Percentiles rank a stretch among this genome's conserved stretches.
phyloP scores from a whole-genome alignment of 192 early-diverging fungal species.

The Umbelopsis ramanniana region DNA sequence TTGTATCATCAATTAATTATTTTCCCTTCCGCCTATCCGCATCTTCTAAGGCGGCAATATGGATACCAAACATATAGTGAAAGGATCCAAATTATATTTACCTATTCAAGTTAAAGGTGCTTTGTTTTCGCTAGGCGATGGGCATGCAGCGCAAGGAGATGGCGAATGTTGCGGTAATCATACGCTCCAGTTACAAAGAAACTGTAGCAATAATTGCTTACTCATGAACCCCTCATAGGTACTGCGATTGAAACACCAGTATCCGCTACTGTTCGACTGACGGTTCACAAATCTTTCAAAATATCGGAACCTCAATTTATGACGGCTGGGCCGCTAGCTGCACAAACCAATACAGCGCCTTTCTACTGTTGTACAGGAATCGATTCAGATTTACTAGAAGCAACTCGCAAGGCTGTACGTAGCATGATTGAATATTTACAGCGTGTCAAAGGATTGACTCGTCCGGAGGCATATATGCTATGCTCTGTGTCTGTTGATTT shows the following conservation, averaged over 20 bases:
- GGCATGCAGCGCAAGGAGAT: conserved; percentile 16
- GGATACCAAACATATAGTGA: conserved; percentile 14
- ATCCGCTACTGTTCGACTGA: not conserved
- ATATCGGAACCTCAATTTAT: not conserved
- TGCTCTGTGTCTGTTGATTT: conserved; percentile 5
- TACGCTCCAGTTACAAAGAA: not conserved
- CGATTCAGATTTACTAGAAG: not conserved
- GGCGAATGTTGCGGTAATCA: conserved; percentile 17
- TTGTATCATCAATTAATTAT: too few relatives aligned
- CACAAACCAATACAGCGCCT: conserved; percentile 5
- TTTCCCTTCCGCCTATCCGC: too few relatives aligned
- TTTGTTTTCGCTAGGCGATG: conserved; percentile 13
- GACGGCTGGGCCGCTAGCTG: not conserved
- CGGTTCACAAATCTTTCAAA: conserved; percentile 7
- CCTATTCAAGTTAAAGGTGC: conserved; percentile 16
- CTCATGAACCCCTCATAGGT: not conserved
- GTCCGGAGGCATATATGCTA: conserved; percentile 4
- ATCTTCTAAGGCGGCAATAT: not conserved
- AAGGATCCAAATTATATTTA: conserved; percentile 1
- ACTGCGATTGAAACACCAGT: conserved; percentile 17
- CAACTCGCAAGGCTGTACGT: not conserved
- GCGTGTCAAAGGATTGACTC: not conserved
- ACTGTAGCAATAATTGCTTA: not conserved
- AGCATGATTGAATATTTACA: conserved; percentile 13
- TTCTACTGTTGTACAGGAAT: conserved; percentile 11